A percentile compares a stretch with the other conserved stretches of the same genome.
These are phyloP conservation scores for Hippophae tibetana DNA, from an alignment of 306 rosid species.

Conservation along the genomic window DNA sequence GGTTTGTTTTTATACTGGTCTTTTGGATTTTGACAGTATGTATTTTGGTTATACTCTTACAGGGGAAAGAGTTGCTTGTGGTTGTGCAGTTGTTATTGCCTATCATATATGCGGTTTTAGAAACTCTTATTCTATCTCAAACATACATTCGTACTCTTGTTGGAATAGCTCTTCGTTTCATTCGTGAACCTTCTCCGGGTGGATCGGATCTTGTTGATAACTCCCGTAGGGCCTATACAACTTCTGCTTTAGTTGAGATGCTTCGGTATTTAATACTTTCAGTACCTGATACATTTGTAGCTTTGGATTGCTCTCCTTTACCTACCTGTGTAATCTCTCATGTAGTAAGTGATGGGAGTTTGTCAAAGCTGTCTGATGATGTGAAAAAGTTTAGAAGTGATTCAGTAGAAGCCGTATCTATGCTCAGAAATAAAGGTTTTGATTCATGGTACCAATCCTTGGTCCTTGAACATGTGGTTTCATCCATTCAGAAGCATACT, in stretches of 20 bases:
- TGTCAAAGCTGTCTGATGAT: conserved; percentile 53
- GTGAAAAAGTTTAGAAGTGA: conserved; percentile 41
- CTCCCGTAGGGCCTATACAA: conserved; percentile 78
- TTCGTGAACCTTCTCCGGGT: conserved; percentile 82
- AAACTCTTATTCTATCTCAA: conserved; percentile 75
- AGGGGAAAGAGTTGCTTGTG: conserved; percentile 81
- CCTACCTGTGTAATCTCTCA: conserved; percentile 63
- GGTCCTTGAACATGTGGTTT: conserved; percentile 57
- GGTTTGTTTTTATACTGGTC: conserved; percentile 1
- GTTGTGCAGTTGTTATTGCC: conserved; percentile 81
- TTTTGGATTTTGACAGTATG: conserved; percentile 21
- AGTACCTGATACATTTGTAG: conserved; percentile 86
- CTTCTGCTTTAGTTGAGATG: conserved; percentile 74
- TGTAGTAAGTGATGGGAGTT: conserved; percentile 54
- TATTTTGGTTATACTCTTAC: conserved; percentile 21
- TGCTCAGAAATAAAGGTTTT: conserved; percentile 48
- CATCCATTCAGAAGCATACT: conserved; percentile 62
- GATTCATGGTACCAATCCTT: conserved; percentile 61
- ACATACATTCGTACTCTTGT: conserved; percentile 77
- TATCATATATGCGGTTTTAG: conserved; percentile 74
- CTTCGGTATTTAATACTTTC: conserved; percentile 71
- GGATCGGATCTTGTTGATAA: conserved; percentile 91
- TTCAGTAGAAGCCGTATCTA: conserved; percentile 41
- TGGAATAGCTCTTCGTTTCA: conserved; percentile 56
- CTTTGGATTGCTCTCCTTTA: conserved; percentile 88